These are phyloP conservation scores for Akebia trifoliata DNA, from an alignment of 164 flowering plant genomes.

Conservation along the genomic window DNA sequence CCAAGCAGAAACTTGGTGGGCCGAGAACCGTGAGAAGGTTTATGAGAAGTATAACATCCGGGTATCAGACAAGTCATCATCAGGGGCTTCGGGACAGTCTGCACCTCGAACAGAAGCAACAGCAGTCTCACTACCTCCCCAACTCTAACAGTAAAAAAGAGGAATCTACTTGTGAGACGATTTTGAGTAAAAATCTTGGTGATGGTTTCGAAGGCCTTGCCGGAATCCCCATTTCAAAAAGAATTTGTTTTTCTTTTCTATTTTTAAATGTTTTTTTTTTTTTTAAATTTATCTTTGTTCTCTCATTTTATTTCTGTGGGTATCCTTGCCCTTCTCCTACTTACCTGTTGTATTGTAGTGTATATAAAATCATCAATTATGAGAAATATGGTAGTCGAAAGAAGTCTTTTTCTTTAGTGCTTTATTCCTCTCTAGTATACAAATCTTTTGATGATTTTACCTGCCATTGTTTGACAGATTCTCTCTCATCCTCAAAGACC, in stretches of 20 bases:
- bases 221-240: conserved; percentile 12
- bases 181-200: conserved; percentile 21
- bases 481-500: too few species aligned
- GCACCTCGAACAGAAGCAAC: conserved; percentile 22
- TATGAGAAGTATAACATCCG: conserved; percentile 42
- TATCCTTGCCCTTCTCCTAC: conserved; percentile 21
- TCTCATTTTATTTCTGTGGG: conserved; percentile 20
- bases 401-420: not conserved
- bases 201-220: conserved; percentile 10
- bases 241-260: conserved; percentile 2
- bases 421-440: not conserved
- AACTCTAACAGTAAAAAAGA: conserved; percentile 11
- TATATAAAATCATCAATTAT: conserved; percentile 39
- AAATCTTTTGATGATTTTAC: not conserved
- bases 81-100: conserved; percentile 25
- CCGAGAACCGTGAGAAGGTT: conserved; percentile 50
- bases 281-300: not conserved
- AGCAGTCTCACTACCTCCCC: conserved; percentile 12
- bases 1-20: conserved; percentile 58
- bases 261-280: not conserved
- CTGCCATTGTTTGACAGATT: not conserved
- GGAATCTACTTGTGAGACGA: conserved; percentile 5
- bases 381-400: conserved; percentile 15
- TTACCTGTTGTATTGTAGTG: conserved; percentile 45
- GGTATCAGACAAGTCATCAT: conserved; percentile 37